Evolutionary conservation across 2,329 filamentous ascomycete genomes (phyloP), one percentile per base, ranked within the genome.

Genomic region (Esteya vermicola): DNA sequence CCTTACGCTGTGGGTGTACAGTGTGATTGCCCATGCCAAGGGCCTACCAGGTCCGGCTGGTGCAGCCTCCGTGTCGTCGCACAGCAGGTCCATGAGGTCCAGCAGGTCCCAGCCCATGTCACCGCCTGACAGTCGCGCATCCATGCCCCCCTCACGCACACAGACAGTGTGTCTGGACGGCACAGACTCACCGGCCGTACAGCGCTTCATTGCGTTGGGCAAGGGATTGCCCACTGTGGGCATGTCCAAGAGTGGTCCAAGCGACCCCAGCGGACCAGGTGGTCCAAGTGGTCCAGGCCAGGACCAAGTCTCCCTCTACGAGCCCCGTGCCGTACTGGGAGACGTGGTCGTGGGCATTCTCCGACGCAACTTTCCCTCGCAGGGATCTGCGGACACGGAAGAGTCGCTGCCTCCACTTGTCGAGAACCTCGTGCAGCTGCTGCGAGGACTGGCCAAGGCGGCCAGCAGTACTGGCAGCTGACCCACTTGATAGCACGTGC

Each of bases 1-100:
- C 12, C 60, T 85, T 5, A 72, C 74, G 0, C 60, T 85, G 31
- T 85, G 81, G 81, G 70, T 71, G 0, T 82, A 79, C 47, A 76
- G 78, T 1, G 70, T 83, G 0, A 63, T 78, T 4, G 22, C 35
- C 6, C 33, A 30, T 18, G 28, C 13, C 21, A 35, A 19, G 9
- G n/a, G 7, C 6, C 39, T 9, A 8, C 27, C n/a, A 2, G 23
- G 21, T 8, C 9, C 19, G 23, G 22, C 33, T 28, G 27, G 21
- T 9, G 23, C 7, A 14, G 10, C 16, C 19, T n/a, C n/a, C n/a
- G n/a, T n/a, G n/a, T n/a, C n/a, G n/a, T n/a, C n/a, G n/a, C n/a
- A n/a, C n/a, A n/a, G n/a, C n/a, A n/a, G n/a, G n/a, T n/a, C n/a
- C n/a, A n/a, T n/a, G n/a, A n/a, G n/a, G n/a, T n/a, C n/a, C n/a